Conservation (phyloP, 352 stramenopile species). For the Globisporangium cystogenes region DNA sequence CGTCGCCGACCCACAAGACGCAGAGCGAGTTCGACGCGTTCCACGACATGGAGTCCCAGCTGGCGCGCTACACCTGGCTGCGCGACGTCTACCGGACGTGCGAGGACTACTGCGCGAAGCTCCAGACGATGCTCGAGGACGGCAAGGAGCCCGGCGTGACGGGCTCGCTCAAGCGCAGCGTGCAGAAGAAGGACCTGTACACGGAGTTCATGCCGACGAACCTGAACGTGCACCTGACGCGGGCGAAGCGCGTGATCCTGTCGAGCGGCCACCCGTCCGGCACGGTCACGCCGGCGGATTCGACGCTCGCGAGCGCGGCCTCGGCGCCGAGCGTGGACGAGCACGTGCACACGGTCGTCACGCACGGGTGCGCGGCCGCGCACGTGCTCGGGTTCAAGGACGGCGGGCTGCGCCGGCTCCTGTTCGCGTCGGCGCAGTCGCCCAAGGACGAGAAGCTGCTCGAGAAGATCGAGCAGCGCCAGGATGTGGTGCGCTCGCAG, state of each 20-base stretch:
- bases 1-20: constrained; percentile 20
- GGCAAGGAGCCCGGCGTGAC: constrained; percentile 81
- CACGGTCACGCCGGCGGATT: constrained; percentile 14
- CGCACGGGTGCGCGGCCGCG: constrained; percentile 73
- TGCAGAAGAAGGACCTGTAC: constrained; percentile 82
- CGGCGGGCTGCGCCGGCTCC: constrained; percentile 59
- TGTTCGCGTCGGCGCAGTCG: constrained; percentile 35
- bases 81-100: constrained; percentile 57
- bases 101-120: constrained; percentile 62
- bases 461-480: constrained; percentile 70
- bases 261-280: constrained; percentile 18
- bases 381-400: constrained; percentile 84
- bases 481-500: constrained; percentile 77
- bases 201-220: constrained; percentile 86
- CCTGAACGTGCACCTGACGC: constrained; percentile 77
- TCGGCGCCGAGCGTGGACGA: constrained; percentile 27
- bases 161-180: constrained; percentile 76
- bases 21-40: constrained; percentile 25
- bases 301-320: constrained; percentile 18
- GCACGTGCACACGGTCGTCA: constrained; percentile 68
- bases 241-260: constrained; percentile 48
- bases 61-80: constrained; percentile 58
- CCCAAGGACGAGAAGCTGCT: constrained; percentile 41
- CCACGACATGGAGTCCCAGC: constrained; percentile 41
- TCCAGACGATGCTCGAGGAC: constrained; percentile 64